A percentile compares a stretch with the other conserved stretches of the same genome.
These are phyloP conservation scores for Ustanciosporium gigantosporum DNA, from an alignment of 1,284 basidiomycete species.

Conservation along the genomic window DNA sequence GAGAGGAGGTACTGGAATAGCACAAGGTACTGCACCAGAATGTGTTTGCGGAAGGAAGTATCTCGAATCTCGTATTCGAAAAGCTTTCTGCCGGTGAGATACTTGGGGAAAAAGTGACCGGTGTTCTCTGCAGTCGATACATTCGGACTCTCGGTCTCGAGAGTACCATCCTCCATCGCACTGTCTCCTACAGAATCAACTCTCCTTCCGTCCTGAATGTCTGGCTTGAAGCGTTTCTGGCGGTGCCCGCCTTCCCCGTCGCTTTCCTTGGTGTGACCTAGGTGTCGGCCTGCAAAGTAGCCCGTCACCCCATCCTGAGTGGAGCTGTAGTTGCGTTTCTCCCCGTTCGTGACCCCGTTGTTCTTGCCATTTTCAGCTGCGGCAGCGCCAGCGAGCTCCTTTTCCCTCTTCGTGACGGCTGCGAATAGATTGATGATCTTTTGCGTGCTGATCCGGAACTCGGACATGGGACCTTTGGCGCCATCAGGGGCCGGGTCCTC, in stretches of 20 bases:
- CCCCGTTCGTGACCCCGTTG: conserved; percentile 5
- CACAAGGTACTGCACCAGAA: conserved; percentile 82
- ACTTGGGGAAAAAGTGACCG: conserved; percentile 86
- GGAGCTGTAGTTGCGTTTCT: conserved; percentile 1
- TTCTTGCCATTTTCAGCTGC: conserved; percentile 23
- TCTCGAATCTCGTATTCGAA: conserved; percentile 85
- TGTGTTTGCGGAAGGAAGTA: conserved; percentile 84
- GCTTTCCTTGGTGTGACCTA: neutral
- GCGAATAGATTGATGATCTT: conserved; percentile 45
- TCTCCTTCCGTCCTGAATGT: conserved; percentile 13
- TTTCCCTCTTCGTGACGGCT: conserved; percentile 38
- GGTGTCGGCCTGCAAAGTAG: conserved; percentile 15
- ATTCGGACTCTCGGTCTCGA: conserved; percentile 56
- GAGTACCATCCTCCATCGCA: conserved; percentile 1
- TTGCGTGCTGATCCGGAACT: conserved; percentile 31
- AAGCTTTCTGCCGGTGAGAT: conserved; percentile 80
- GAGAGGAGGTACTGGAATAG: conserved; percentile 77
- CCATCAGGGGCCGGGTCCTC: conserved; percentile 46
- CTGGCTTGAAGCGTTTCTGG: conserved; percentile 21
- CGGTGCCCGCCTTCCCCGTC: conserved; percentile 3
- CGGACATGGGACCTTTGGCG: conserved; percentile 35
- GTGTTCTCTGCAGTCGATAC: too few relatives aligned
- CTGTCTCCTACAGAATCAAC: conserved; percentile 6
- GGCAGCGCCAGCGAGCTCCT: conserved; percentile 37
- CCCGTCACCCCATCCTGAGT: conserved; percentile 4